phyloP scores from a whole-genome alignment of 179 eudicot genomes.

The Camellia oleifera region DNA sequence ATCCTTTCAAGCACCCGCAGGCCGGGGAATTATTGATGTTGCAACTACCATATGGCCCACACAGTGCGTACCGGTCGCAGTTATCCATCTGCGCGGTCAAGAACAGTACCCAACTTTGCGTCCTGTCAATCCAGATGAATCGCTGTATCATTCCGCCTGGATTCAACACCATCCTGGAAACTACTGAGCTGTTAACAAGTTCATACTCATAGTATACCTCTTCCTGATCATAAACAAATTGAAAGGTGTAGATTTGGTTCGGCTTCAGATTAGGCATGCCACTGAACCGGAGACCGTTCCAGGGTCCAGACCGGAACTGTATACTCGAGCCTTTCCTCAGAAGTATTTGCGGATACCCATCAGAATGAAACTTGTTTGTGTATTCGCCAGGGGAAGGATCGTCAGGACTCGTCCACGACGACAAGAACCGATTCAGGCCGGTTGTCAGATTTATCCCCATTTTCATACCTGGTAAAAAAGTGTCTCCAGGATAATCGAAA shows the following conservation, averaged over 20 bases:
- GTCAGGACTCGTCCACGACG: conserved; percentile 11
- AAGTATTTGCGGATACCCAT: conserved; percentile 10
- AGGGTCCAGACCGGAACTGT: neutral
- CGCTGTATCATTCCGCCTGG: conserved; percentile 16
- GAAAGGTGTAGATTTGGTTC: neutral
- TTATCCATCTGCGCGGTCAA: neutral
- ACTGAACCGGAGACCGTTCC: conserved; percentile 16
- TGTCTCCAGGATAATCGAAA: conserved; percentile 17
- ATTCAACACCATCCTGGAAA: conserved; percentile 10
- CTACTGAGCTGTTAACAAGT: conserved; percentile 1
- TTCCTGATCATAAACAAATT: neutral
- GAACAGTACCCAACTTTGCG: conserved; percentile 13
- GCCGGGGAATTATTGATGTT: conserved; percentile 5
- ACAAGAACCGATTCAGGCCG: neutral
- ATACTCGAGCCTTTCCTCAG: neutral
- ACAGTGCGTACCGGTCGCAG: conserved; percentile 22
- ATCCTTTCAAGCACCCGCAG: conserved; percentile 26
- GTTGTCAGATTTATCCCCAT: conserved; percentile 1
- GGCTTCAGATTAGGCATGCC: conserved; percentile 7
- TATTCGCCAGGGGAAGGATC: conserved; percentile 13
- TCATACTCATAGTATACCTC: neutral
- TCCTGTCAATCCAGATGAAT: conserved; percentile 11
- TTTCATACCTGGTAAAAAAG: conserved; percentile 17
- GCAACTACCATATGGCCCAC: conserved; percentile 26
- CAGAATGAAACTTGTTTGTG: neutral